Conservation (phyloP, 2,329 filamentous ascomycete genomes). For the Aspergillus pseudoviridinutans region DNA sequence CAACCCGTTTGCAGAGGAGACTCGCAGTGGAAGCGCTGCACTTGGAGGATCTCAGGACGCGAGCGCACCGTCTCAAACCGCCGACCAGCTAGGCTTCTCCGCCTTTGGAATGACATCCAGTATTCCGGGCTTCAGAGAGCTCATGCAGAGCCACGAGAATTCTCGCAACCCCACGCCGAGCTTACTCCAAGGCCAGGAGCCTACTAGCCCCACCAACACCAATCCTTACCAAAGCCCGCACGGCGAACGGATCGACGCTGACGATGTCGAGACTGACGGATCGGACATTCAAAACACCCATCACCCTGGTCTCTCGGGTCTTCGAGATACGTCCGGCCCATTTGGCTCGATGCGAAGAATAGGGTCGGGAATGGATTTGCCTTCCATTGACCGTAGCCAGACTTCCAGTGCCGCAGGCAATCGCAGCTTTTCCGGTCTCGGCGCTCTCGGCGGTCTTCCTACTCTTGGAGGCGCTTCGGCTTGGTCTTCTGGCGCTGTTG, state of each 20-base stretch:
- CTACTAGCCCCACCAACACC: constrained; percentile 86
- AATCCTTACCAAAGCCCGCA: constrained; percentile 94
- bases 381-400: constrained; percentile 82
- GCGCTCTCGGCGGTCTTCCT: constrained; percentile 49
- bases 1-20: constrained; percentile 48
- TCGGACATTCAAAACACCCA: constrained; percentile 50
- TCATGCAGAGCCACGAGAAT: constrained; percentile 56
- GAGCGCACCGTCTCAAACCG: constrained; percentile 47
- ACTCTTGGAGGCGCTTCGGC: constrained; percentile 48
- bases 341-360: constrained; percentile 57
- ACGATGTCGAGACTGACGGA: constrained; percentile 56
- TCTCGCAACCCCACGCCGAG: constrained; percentile 54
- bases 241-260: constrained; percentile 64
- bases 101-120: constrained; percentile 59
- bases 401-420: constrained; percentile 78
- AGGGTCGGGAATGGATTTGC: constrained; percentile 51
- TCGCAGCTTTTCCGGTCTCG: constrained; percentile 65
- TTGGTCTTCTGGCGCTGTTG: constrained; percentile 63
- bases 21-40: constrained; percentile 59
- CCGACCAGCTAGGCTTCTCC: constrained; percentile 56
- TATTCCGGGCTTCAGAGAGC: constrained; percentile 54
- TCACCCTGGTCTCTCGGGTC: constrained; percentile 50
- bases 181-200: constrained; percentile 55
- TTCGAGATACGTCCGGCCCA: constrained; percentile 47
- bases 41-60: constrained; percentile 72